Conservation (phyloP, 2,329 filamentous ascomycete species). For the Albifimbria verrucaria region DNA sequence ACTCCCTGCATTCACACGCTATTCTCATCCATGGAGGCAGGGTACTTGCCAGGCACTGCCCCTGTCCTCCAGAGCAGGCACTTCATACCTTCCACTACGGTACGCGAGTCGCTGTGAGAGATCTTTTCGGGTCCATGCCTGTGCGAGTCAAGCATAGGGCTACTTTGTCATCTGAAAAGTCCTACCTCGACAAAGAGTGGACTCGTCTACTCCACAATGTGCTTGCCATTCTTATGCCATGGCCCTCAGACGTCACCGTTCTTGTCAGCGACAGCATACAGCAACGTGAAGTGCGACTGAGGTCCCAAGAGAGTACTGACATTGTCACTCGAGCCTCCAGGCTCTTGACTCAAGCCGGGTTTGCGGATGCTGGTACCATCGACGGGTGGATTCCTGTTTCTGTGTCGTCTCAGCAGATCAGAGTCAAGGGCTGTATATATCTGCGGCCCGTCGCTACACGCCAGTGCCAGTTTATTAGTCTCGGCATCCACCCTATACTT, state of each 20-base stretch:
- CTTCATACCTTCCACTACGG: constrained; percentile 60
- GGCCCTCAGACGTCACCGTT: constrained; percentile 55
- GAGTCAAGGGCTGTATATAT: constrained; percentile 69
- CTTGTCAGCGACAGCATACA: constrained; percentile 50
- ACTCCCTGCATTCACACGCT: constrained; percentile 59
- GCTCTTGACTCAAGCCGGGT: constrained; percentile 63
- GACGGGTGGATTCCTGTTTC: constrained; percentile 67
- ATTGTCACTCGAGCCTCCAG: constrained; percentile 29
- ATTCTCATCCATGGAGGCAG: constrained; percentile 69
- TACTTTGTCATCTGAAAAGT: constrained; percentile 45
- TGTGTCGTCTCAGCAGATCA: constrained; percentile 59
- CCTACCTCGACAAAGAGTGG: constrained; percentile 61
- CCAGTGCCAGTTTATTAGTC: constrained; percentile 74
- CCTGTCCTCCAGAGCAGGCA: constrained; percentile 56
- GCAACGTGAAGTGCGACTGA: constrained; percentile 35
- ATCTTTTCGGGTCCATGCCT: constrained; percentile 87
- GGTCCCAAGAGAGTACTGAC: constrained; percentile 18
- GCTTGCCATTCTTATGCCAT: constrained; percentile 67
- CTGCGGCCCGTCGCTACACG: constrained; percentile 67
- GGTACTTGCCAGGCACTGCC: constrained; percentile 60
- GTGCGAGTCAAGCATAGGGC: constrained; percentile 82
- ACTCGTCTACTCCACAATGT: constrained; percentile 56
- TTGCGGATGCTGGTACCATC: constrained; percentile 51
- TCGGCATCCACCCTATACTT: constrained; percentile 67
- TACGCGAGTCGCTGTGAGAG: constrained; percentile 70